phyloP scores from a whole-genome alignment of 1,284 basidiomycete species.

The Puccinia horiana region DNA sequence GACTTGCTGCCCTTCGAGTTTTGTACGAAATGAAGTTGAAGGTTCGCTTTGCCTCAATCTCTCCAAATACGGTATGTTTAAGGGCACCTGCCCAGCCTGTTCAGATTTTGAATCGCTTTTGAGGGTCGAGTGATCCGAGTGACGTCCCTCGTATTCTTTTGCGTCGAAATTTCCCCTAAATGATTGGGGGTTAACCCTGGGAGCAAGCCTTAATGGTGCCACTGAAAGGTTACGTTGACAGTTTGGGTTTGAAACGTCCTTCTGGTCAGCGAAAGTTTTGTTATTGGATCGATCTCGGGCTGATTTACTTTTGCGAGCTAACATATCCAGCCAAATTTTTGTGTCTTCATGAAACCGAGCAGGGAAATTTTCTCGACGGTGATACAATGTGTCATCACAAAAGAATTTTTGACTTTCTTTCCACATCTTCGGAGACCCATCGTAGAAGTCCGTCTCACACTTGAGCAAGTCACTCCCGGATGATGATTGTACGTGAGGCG shows the following conservation, averaged over 20 bases:
- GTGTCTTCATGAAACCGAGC: slow-evolving; percentile 13
- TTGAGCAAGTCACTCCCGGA: background rate
- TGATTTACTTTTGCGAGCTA: slow-evolving; percentile 3
- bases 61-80: background rate
- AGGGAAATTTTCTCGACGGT: background rate
- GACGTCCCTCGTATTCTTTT: background rate
- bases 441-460: slow-evolving; percentile 10
- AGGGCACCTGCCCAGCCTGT: background rate
- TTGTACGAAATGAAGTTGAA: background rate
- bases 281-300: background rate
- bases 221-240: background rate
- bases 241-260: background rate
- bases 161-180: background rate
- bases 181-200: background rate
- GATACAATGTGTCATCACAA: background rate
- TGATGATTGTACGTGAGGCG: background rate
- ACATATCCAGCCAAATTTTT: background rate
- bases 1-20: background rate
- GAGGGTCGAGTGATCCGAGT: background rate
- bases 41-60: background rate
- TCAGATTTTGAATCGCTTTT: background rate
- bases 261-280: background rate
- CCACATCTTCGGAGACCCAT: slow-evolving; percentile 16
- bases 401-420: slow-evolving; percentile 16
- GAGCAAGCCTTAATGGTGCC: background rate